Base-by-base conservation (phyloP, 208 protist genomes). In the Trypanosoma brucei region DNA sequence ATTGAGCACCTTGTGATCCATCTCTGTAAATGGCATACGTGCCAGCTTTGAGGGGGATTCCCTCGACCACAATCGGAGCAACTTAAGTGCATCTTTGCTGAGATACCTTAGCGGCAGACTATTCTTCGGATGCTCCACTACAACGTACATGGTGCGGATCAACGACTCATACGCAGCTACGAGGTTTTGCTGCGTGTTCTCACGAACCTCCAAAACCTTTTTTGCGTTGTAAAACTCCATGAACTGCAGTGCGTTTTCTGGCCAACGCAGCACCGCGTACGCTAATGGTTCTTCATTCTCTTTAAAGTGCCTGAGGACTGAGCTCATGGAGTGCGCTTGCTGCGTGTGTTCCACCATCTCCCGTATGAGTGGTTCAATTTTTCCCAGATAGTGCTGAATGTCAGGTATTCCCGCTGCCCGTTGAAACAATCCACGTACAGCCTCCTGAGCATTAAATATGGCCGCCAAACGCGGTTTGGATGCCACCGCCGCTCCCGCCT, bases 321-420 rank as follows among this genome's bases (percentile, higher is more conserved):
- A 76, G 50, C 79, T 59, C 61, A 96, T 91, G 14, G 82, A 79
- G 77, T 96, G 91, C 51, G 91, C 71, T 68, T 96, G 91, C 55
- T 92, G 79, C 40, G 91, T 91, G 57, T 88, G 77, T 63, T 93
- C 86, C 34, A 94, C 51, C 85, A 96, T 90, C 56, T 92, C 91
- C 31, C 91, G 85, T 37, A 96, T 62, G 57, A 91, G 75, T 22
- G 88, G 86, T 69, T 94, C 91, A 50, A 96, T 64, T 61, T 87
- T 91, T 37, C 68, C 81, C 45, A 96, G 63, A 67, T 93, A 93
- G 57, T 94, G 81, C 74, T 93, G 86, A 55, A 94, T 72, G 75
- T 94, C 86, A 9, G 86, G 87, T 4, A 93, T 76, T 46, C 81
- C 82, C 2, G 82, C 75, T 2, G 79, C 75, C 39, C 78, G 78